Evolutionary conservation across 1,284 basidiomycete genomes (phyloP).

Genomic region (Puccinia horiana): DNA sequence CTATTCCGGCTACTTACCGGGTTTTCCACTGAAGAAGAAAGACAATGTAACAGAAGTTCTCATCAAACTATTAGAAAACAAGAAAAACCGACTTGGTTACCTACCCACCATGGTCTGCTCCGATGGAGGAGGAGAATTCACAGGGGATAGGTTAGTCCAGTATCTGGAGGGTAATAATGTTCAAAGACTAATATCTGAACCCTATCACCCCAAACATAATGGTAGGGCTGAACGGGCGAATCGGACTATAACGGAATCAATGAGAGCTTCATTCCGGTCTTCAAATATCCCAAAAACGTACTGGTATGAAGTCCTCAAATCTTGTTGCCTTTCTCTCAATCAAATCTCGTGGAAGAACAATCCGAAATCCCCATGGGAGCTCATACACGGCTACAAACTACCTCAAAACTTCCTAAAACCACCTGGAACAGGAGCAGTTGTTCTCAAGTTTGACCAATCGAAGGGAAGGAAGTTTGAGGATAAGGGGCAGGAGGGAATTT

Average conservation of each 20-base stretch:
- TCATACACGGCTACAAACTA: neutral
- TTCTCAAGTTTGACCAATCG: neutral
- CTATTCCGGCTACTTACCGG: neutral
- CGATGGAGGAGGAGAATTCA: neutral
- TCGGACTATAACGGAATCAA: neutral
- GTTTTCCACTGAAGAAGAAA: neutral
- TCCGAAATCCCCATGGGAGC: neutral
- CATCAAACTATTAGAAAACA: neutral
- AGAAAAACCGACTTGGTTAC: neutral
- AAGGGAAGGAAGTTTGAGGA: neutral
- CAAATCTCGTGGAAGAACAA: neutral
- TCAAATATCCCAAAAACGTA: neutral
- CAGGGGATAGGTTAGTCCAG: neutral
- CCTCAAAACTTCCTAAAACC: neutral
- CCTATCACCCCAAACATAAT: neutral
- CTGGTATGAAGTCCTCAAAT: neutral
- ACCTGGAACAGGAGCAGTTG: neutral
- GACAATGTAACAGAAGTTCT: neutral
- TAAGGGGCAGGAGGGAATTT: neutral
- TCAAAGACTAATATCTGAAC: neutral
- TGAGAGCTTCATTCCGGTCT: neutral
- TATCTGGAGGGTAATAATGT: neutral
- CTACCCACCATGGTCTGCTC: slow-evolving; percentile 1
- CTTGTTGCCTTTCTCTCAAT: neutral
- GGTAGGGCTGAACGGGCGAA: neutral